phyloP scores from a whole-genome alignment of 371 early-diverging fungal species.

The Apophysomyces trapeziformis region DNA sequence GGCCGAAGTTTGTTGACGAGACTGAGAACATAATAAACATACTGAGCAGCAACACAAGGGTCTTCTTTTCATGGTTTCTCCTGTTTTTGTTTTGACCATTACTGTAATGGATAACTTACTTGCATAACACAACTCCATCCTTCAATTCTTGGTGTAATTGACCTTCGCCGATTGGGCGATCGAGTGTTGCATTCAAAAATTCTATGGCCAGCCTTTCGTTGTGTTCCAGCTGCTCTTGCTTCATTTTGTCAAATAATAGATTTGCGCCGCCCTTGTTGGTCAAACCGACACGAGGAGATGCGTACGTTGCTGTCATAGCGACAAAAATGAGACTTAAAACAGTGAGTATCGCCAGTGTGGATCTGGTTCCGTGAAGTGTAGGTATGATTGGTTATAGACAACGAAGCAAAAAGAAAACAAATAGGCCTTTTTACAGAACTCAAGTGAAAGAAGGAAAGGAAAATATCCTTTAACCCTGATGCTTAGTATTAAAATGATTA shows the following conservation, averaged over 20 bases:
- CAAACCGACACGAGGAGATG: conserved; percentile 32
- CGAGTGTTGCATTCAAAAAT: conserved; percentile 35
- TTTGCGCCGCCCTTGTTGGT: conserved; percentile 42
- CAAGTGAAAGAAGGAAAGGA: conserved; percentile 7
- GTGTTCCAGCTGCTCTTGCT: conserved; percentile 35
- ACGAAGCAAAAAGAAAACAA: conserved; percentile 4
- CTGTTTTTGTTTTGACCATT: conserved; percentile 1
- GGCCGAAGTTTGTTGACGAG: conserved; percentile 50
- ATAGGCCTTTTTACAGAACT: conserved; percentile 1
- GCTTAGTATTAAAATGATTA: conserved; percentile 2
- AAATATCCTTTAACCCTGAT: neutral
- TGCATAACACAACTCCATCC: conserved; percentile 54
- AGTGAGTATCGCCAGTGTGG: conserved; percentile 18
- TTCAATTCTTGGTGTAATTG: conserved; percentile 59
- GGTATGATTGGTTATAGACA: conserved; percentile 9
- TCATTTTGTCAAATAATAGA: conserved; percentile 33
- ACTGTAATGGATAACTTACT: conserved; percentile 30
- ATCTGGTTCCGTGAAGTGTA: neutral
- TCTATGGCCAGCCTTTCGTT: conserved; percentile 39
- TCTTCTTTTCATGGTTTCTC: neutral
- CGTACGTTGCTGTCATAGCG: conserved; percentile 25
- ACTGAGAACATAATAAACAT: conserved; percentile 20
- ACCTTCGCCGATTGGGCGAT: conserved; percentile 18
- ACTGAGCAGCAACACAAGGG: neutral
- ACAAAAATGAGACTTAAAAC: conserved; percentile 8